Percentiles rank a stretch among this genome's conserved stretches.
Conservation (phyloP, 257 asterid genomes). For the Nyctanthes arbortristis region DNA sequence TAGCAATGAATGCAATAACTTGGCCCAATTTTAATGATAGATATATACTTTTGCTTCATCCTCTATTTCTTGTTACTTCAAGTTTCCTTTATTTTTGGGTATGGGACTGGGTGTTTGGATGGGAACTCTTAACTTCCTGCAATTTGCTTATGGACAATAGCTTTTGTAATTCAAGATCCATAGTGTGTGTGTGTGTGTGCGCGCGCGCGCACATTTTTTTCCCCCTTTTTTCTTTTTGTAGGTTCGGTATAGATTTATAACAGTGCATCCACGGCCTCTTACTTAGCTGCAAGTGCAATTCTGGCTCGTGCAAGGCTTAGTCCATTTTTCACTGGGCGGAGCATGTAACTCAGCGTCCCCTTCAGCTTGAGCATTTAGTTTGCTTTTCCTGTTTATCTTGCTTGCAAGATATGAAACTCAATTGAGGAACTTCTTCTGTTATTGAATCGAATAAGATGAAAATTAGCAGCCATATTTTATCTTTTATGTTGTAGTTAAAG, state of each 20-base stretch:
- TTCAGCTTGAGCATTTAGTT: background rate
- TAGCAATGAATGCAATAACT: constrained; percentile 19
- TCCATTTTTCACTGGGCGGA: background rate
- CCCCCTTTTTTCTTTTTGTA: too few relatives aligned
- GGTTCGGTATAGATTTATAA: too few relatives aligned
- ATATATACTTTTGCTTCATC: constrained; percentile 2
- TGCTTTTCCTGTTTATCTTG: background rate
- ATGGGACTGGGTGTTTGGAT: constrained; percentile 28
- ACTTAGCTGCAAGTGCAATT: constrained; percentile 17
- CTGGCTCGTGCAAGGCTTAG: background rate
- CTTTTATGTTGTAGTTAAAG: background rate
- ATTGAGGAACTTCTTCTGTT: background rate
- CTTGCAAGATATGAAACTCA: background rate
- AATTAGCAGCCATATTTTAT: background rate
- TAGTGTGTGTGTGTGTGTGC: too few relatives aligned
- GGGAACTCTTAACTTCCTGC: constrained; percentile 16
- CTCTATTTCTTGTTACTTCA: constrained; percentile 15
- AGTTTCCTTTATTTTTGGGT: constrained; percentile 19
- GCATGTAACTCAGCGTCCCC: background rate
- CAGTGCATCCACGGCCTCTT: background rate
- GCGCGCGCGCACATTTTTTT: too few relatives aligned
- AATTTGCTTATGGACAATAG: background rate
- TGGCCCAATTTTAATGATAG: constrained; percentile 21
- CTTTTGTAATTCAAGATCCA: background rate
- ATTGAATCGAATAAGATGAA: background rate